phyloP scores from a whole-genome alignment of 148 eudicot genomes.

The Cornus controversa region DNA sequence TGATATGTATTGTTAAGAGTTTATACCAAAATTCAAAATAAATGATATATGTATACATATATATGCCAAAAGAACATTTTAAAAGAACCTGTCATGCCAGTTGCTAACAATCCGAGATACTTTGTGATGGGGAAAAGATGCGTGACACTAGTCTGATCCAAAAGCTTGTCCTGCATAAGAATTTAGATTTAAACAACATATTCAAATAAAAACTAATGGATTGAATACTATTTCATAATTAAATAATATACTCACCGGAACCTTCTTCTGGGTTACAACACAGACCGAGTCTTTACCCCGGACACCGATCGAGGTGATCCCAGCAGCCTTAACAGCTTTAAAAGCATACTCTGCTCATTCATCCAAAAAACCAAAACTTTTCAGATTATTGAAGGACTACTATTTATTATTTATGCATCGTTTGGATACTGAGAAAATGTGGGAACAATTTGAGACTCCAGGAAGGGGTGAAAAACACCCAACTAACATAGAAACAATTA shows the following conservation, averaged over 20 bases:
- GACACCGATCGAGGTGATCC: slow-evolving; percentile 87
- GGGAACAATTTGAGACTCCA: background rate
- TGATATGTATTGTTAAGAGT: too few relatives aligned
- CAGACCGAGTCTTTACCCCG: slow-evolving; percentile 91
- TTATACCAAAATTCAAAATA: too few relatives aligned
- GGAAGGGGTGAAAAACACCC: background rate
- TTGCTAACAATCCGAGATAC: slow-evolving; percentile 83
- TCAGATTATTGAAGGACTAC: background rate
- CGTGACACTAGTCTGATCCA: slow-evolving; percentile 94
- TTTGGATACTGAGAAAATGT: background rate
- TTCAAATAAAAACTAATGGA: background rate
- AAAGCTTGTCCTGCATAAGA: slow-evolving; percentile 72
- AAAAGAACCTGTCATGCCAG: slow-evolving; percentile 85
- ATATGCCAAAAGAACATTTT: background rate
- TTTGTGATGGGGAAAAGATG: slow-evolving; percentile 83
- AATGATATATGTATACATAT: too few relatives aligned
- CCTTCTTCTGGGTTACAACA: slow-evolving; percentile 99
- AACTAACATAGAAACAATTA: too few relatives aligned
- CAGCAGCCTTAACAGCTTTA: slow-evolving; percentile 86
- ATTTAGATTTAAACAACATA: background rate
- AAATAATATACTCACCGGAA: slow-evolving; percentile 50
- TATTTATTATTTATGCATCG: background rate
- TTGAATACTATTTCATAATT: background rate
- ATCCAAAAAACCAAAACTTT: background rate
- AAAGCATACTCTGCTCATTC: slow-evolving; percentile 71